phyloP scores from a whole-genome alignment of 768 basidiomycete genomes.

The Kwoniella heveanensis region DNA sequence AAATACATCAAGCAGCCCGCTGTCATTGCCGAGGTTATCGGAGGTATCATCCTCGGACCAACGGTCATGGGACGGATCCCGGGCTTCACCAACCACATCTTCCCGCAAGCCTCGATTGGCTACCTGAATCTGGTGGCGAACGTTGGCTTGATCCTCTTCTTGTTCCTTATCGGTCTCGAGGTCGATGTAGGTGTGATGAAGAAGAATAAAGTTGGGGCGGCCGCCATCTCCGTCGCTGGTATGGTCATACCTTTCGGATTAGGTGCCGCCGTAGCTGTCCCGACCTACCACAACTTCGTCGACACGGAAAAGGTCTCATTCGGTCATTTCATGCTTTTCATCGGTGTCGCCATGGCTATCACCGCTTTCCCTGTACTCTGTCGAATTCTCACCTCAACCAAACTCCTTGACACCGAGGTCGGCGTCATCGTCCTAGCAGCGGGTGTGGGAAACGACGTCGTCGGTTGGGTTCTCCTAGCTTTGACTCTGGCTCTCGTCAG shows the following conservation, averaged over 20 bases:
- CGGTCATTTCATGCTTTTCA: slow-evolving; percentile 82
- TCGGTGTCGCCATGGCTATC: slow-evolving; percentile 74
- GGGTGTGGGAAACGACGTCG: slow-evolving; percentile 77
- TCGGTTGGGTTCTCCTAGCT: slow-evolving; percentile 83
- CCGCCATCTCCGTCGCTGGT: slow-evolving; percentile 67
- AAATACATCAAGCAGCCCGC: slow-evolving; percentile 77
- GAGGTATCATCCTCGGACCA: slow-evolving; percentile 78
- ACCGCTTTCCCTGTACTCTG: slow-evolving; percentile 65
- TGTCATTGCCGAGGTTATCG: slow-evolving; percentile 92
- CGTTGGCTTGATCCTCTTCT: slow-evolving; percentile 62
- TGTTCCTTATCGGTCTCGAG: slow-evolving; percentile 84
- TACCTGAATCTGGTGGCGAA: slow-evolving; percentile 72
- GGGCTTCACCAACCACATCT: slow-evolving; percentile 76
- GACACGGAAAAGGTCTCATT: slow-evolving; percentile 63
- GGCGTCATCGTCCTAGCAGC: slow-evolving; percentile 79
- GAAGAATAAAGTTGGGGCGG: slow-evolving; percentile 65
- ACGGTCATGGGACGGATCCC: slow-evolving; percentile 81
- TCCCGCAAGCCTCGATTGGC: slow-evolving; percentile 68
- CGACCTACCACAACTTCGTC: slow-evolving; percentile 70
- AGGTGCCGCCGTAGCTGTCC: slow-evolving; percentile 73
- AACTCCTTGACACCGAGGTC: slow-evolving; percentile 80
- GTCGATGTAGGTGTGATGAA: slow-evolving; percentile 72
- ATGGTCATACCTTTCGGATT: slow-evolving; percentile 76
- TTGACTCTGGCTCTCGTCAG: slow-evolving; percentile 82
- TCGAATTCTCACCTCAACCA: slow-evolving; percentile 74